phyloP scores from a whole-genome alignment of 257 asterid species.

The Vinca minor region DNA sequence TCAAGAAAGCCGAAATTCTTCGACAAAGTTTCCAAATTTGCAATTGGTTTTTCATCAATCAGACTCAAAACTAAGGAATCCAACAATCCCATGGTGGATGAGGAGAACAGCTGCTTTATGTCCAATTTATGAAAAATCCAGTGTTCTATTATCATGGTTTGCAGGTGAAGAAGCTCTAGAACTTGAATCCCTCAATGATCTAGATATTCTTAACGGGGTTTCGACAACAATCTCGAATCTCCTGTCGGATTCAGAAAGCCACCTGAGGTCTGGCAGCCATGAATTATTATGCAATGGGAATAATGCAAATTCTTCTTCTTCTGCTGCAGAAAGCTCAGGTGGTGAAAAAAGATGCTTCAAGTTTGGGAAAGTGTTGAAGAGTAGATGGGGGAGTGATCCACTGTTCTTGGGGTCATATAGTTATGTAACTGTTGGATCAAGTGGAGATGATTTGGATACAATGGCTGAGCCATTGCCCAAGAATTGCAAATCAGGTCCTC shows the following conservation, averaged over 20 bases:
- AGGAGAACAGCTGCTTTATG: slow-evolving; percentile 47
- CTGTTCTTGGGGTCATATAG: slow-evolving; percentile 77
- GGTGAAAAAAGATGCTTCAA: slow-evolving; percentile 12
- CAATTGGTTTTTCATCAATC: slow-evolving; percentile 61
- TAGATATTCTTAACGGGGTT: slow-evolving; percentile 53
- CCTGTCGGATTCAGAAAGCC: slow-evolving; percentile 19
- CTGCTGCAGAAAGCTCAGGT: slow-evolving; percentile 1
- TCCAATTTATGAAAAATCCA: slow-evolving; percentile 54
- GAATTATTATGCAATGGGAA: slow-evolving; percentile 26
- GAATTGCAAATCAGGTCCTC: slow-evolving; percentile 19
- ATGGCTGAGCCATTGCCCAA: slow-evolving; percentile 78
- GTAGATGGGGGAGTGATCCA: slow-evolving; percentile 82
- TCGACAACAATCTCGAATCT: slow-evolving; percentile 47
- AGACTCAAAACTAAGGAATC: slow-evolving; percentile 22
- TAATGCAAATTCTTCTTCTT: slow-evolving; percentile 8
- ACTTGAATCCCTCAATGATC: slow-evolving; percentile 49
- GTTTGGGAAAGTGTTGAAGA: slow-evolving; percentile 50
- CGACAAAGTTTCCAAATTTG: slow-evolving; percentile 36
- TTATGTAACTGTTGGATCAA: slow-evolving; percentile 78
- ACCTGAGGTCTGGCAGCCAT: background rate
- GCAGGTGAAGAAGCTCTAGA: slow-evolving; percentile 78
- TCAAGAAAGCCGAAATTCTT: slow-evolving; percentile 1
- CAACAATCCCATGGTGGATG: slow-evolving; percentile 65
- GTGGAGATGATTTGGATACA: slow-evolving; percentile 59
- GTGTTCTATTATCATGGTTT: slow-evolving; percentile 55